Evolutionary conservation across 768 basidiomycete genomes (phyloP).

Genomic region (Calocera viscosa): DNA sequence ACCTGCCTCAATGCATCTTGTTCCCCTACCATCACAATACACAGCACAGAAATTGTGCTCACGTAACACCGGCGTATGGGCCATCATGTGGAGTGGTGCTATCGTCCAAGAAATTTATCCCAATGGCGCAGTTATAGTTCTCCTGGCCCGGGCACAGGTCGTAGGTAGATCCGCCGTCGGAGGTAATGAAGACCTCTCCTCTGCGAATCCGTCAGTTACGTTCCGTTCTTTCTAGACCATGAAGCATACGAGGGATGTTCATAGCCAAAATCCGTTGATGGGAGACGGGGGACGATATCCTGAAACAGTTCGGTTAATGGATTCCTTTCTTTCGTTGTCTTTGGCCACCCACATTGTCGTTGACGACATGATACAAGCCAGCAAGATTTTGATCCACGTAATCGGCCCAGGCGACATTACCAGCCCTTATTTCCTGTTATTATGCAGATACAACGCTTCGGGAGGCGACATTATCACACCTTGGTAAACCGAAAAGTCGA

Average conservation of each 20-base stretch:
- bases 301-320: background rate
- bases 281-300: constrained; percentile 6
- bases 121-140: background rate
- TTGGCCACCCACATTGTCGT: background rate
- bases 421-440: background rate
- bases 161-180: background rate
- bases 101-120: background rate
- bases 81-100: constrained; percentile 2
- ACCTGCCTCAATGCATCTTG: no score
- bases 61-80: background rate
- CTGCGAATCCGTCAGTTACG: background rate
- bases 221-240: background rate
- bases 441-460: background rate
- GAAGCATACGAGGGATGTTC: background rate
- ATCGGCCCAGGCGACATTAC: constrained; percentile 4
- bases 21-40: no score
- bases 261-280: background rate
- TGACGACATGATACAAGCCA: constrained; percentile 6
- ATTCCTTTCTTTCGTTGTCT: background rate
- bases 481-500: background rate
- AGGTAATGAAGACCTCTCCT: background rate
- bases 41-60: no score
- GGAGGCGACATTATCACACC: background rate
- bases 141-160: constrained; percentile 1
- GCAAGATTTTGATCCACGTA: background rate